Evolutionary conservation across 768 basidiomycete species (phyloP), one percentile per base, ranked within the genome.

Genomic region (Hygrocybe punicea): DNA sequence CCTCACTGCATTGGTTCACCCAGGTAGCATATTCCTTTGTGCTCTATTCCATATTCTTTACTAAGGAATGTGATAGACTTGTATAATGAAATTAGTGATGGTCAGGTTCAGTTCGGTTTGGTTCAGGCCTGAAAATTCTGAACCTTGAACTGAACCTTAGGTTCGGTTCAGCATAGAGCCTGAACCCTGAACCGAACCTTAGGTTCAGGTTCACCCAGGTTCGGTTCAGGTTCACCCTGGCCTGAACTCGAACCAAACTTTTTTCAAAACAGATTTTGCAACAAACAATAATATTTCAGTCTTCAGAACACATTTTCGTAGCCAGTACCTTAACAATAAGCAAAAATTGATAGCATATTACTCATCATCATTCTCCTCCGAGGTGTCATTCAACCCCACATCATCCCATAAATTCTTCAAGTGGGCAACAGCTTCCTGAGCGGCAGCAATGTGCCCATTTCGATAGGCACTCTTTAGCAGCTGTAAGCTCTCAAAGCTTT

Each of bases 401-500:
- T 42, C 19, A 42, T 42, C 40, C 40, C 40, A 42, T 14, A 42
- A 42, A 16, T 14, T 19, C 19, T 14, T 16, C 14, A 42, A 49
- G 17, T 49, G 44, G 9, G 48, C 47, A 7, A 39, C 55, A 21
- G 65, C 62, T 46, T 67, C 51, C 21, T 55, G 45, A 23, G 50
- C 42, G 11, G 65, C 67, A n/a, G 47, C 36, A 34, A 69, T 61
- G 55, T 66, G 63, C 10, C 71, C 65, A 61, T 69, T 66, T 6
- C 55, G 17, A 50, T 73, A 73, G 3, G 53, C 61, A 60, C 54
- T 58, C 56, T 73, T 73, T 19, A 72, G 58, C 29, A 71, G 57
- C 50, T 73, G 72, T 4, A 69, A 59, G 10, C 54, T 60, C 51
- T 63, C 58, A 55, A 72, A 73, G 8, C 60, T 63, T 19, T 57